phyloP scores from a whole-genome alignment of 1,284 basidiomycete species.

The Trametes polyzona region DNA sequence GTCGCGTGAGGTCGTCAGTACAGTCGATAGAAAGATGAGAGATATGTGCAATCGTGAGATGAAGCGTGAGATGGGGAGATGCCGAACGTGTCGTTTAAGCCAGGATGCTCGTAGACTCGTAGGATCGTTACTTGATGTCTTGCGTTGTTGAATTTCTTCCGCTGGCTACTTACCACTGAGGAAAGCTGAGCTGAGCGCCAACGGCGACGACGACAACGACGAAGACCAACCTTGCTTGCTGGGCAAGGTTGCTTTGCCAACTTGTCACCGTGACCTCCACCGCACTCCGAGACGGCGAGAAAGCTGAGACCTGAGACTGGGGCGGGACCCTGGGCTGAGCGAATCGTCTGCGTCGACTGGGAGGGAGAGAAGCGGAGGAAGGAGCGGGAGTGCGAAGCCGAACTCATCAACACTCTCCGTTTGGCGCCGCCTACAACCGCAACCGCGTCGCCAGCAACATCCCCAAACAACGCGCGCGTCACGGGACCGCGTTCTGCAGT shows the following conservation, averaged over 20 bases:
- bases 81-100: slow-evolving; percentile 23
- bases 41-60: slow-evolving; percentile 28
- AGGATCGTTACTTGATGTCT: slow-evolving; percentile 31
- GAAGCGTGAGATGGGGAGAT: slow-evolving; percentile 26
- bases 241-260: slow-evolving; percentile 30
- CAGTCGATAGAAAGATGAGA: slow-evolving; percentile 14
- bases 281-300: slow-evolving; percentile 26
- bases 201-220: background rate
- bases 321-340: slow-evolving; percentile 21
- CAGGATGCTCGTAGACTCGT: slow-evolving; percentile 25
- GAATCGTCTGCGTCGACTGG: slow-evolving; percentile 28
- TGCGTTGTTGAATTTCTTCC: slow-evolving; percentile 14
- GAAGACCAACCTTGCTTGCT: slow-evolving; percentile 26
- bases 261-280: slow-evolving; percentile 25
- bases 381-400: slow-evolving; percentile 20
- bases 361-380: slow-evolving; percentile 24
- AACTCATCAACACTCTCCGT: slow-evolving; percentile 34
- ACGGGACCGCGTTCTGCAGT: slow-evolving; percentile 19
- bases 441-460: slow-evolving; percentile 23
- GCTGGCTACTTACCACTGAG: slow-evolving; percentile 30
- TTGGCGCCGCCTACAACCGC: slow-evolving; percentile 26
- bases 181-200: slow-evolving; percentile 1
- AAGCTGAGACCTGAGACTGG: slow-evolving; percentile 23
- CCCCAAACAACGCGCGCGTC: slow-evolving; percentile 25
- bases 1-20: slow-evolving; percentile 25